Percentiles rank a stretch among this genome's conserved stretches.
These are phyloP conservation scores for Amauroascus verrucosus DNA, from an alignment of 2,329 filamentous ascomycete species.

Conservation along the genomic window DNA sequence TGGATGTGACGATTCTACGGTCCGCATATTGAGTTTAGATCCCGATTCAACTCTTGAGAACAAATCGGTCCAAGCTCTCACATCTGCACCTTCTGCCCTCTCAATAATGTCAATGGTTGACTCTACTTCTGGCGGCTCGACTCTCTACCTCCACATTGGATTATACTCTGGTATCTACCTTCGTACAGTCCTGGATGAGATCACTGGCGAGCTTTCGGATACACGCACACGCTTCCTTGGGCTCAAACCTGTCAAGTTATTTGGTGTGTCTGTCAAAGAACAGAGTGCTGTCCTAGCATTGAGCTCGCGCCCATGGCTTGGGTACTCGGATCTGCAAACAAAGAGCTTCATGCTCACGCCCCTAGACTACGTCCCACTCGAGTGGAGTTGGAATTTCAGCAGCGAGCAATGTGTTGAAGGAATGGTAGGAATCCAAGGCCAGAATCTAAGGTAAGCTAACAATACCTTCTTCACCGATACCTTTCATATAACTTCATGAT, in stretches of 20 bases:
- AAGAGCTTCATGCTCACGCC: constrained; percentile 88
- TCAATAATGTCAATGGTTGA: constrained; percentile 95
- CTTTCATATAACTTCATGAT: constrained; percentile 43
- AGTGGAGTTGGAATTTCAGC: constrained; percentile 94
- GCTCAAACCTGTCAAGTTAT: constrained; percentile 78
- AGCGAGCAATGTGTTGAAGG: constrained; percentile 89
- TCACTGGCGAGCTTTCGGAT: constrained; percentile 90
- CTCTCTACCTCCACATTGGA: constrained; percentile 90
- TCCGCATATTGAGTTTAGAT: constrained; percentile 81
- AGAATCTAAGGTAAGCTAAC: constrained; percentile 64
- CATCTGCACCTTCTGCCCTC: constrained; percentile 76
- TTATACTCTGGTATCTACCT: constrained; percentile 93
- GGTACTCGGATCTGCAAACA: constrained; percentile 79
- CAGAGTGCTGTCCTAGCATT: constrained; percentile 79
- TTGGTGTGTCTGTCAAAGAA: constrained; percentile 77
- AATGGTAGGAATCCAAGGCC: constrained; percentile 85
- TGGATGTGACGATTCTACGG: constrained; percentile 92
- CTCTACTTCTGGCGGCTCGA: constrained; percentile 76
- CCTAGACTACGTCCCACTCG: constrained; percentile 73
- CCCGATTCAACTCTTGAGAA: constrained; percentile 84
- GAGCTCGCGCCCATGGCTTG: constrained; percentile 91
- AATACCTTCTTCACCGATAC: constrained; percentile 10
- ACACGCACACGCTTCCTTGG: constrained; percentile 91
- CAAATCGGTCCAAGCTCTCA: constrained; percentile 88
- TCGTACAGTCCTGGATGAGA: constrained; percentile 84